Percentiles rank a stretch among this genome's conserved stretches.
Conservation (phyloP, 2,329 filamentous ascomycete species). For the Amauroascus verrucosus region DNA sequence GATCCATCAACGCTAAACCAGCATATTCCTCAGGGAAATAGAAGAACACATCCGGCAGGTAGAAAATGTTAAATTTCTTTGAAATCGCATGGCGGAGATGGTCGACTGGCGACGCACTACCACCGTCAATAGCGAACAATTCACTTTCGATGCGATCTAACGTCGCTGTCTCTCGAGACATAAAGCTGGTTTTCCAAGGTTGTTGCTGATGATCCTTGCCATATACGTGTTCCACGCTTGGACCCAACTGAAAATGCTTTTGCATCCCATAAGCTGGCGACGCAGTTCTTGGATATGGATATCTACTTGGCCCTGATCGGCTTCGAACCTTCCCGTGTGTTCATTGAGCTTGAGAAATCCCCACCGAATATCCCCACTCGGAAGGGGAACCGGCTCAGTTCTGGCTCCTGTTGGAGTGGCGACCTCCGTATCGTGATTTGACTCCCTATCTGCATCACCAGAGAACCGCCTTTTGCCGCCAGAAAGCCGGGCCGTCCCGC, state of each 20-base stretch:
- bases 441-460: constrained; percentile 4
- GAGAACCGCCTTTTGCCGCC: constrained; percentile 14
- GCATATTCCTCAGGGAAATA: constrained; percentile 45
- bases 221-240: constrained; percentile 53
- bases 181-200: constrained; percentile 47
- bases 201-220: constrained; percentile 47
- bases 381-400: constrained; percentile 28
- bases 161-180: constrained; percentile 47
- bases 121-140: constrained; percentile 36
- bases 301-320: constrained; percentile 51
- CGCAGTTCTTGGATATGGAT: constrained; percentile 50
- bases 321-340: constrained; percentile 45
- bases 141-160: constrained; percentile 44
- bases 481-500: constrained; percentile 41
- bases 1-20: constrained; percentile 42
- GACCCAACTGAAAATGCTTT: constrained; percentile 49
- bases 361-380: constrained; percentile 47
- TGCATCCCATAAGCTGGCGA: constrained; percentile 46
- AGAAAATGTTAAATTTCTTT: constrained; percentile 41
- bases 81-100: constrained; percentile 46
- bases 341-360: constrained; percentile 50
- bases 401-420: constrained; percentile 8
- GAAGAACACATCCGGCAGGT: constrained; percentile 44
- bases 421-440: constrained; percentile 7
- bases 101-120: constrained; percentile 30